A percentile compares a stretch with the other conserved stretches of the same genome.
Conservation (phyloP, 106 monocot genomes). For the Narthecium ossifragum region DNA sequence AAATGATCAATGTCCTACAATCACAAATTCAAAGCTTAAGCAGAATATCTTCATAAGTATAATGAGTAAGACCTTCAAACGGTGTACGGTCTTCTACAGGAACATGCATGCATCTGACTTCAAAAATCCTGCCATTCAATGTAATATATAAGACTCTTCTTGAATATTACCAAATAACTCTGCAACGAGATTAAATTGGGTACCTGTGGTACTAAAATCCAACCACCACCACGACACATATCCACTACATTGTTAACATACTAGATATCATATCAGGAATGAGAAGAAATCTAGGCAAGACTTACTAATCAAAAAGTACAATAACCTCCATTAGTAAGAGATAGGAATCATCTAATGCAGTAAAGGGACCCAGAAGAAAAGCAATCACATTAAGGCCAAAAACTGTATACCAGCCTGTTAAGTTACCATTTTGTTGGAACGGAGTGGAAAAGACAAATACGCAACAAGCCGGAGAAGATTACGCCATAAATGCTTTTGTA, state of each 20-base stretch:
- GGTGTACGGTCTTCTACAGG: constrained; percentile 64
- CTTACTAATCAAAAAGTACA: background rate
- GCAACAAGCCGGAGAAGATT: no score
- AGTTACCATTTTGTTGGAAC: no score
- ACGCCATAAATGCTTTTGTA: no score
- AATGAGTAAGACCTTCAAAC: constrained; percentile 44
- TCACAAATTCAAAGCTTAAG: background rate
- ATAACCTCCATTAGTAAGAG: no score
- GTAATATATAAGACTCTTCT: background rate
- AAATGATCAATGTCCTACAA: no score
- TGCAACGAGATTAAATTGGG: background rate
- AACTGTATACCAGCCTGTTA: no score
- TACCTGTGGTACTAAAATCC: no score
- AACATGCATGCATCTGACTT: constrained; percentile 75
- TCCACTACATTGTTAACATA: background rate
- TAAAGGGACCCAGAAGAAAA: no score
- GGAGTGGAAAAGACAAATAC: no score
- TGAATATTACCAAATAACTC: background rate
- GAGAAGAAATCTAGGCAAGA: background rate
- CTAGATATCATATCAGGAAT: background rate
- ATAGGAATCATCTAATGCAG: no score
- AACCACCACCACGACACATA: background rate
- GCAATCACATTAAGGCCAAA: no score
- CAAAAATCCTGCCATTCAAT: constrained; percentile 57
- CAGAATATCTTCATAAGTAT: background rate